Conservation (phyloP, 2,329 filamentous ascomycete genomes). For the Monilinia vaccinii-corymbosi region DNA sequence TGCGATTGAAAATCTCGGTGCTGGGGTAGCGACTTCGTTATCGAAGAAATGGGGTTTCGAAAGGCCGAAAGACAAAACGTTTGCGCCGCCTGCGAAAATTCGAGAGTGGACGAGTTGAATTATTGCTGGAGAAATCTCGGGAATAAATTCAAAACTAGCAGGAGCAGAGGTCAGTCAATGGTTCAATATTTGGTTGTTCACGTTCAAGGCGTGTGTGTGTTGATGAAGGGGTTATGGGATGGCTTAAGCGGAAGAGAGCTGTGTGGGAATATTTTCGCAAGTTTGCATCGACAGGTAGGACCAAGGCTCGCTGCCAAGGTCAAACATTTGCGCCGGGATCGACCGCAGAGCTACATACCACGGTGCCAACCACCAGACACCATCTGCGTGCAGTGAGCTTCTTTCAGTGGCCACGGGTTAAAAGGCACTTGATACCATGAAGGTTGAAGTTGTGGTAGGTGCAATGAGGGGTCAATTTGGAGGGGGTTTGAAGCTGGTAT, state of each 20-base stretch:
- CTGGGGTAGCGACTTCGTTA: conserved; percentile 15
- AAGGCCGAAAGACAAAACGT: conserved; percentile 23
- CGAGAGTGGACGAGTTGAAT: conserved; percentile 24
- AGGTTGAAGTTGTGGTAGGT: conserved; percentile 13
- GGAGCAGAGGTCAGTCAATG: conserved; percentile 22
- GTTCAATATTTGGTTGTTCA: neutral
- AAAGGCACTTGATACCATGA: conserved; percentile 8
- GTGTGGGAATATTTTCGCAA: conserved; percentile 20
- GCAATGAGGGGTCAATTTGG: conserved; percentile 14
- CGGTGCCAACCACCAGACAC: conserved; percentile 15
- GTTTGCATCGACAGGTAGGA: conserved; percentile 24
- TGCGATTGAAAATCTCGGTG: conserved; percentile 17
- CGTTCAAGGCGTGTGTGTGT: neutral
- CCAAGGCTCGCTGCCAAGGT: conserved; percentile 15
- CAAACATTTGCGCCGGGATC: conserved; percentile 25
- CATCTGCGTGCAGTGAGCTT: conserved; percentile 15
- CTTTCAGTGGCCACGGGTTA: conserved; percentile 2
- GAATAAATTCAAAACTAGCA: conserved; percentile 27
- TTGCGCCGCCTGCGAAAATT: conserved; percentile 28
- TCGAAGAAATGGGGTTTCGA: conserved; percentile 21
- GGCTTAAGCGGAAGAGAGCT: conserved; percentile 8
- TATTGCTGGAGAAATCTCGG: conserved; percentile 25
- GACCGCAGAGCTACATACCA: conserved; percentile 13
- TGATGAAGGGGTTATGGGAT: conserved; percentile 8
- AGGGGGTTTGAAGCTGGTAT: conserved; percentile 15